phyloP scores from a whole-genome alignment of 495 filamentous ascomycete genomes.

The Echria macrotheca region DNA sequence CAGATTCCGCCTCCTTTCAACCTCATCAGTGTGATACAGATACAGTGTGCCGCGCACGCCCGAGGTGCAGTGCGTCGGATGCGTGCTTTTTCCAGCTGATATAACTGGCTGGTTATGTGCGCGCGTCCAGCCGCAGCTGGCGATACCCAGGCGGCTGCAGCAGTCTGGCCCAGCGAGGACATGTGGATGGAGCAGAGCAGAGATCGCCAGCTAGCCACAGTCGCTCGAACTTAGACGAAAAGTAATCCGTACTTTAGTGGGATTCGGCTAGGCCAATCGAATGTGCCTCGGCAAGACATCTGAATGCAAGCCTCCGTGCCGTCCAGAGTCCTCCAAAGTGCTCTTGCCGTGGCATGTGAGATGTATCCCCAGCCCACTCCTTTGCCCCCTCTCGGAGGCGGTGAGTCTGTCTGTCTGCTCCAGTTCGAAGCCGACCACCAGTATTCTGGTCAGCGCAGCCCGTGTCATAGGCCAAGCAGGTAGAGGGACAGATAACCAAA shows the following conservation, averaged over 20 bases:
- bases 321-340: not conserved
- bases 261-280: slow-evolving; percentile 3
- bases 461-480: slow-evolving; percentile 3
- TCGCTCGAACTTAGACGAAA: no score
- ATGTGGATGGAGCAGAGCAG: not conserved
- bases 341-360: slow-evolving; percentile 18
- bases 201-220: slow-evolving; percentile 9
- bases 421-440: no score
- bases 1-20: no score
- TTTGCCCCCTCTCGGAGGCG: slow-evolving; percentile 5
- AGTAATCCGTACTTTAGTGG: not conserved
- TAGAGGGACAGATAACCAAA: no score
- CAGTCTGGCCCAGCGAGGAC: slow-evolving; percentile 1
- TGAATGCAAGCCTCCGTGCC: no score
- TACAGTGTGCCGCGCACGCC: no score
- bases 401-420: slow-evolving; percentile 10
- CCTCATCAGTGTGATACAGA: no score
- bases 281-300: slow-evolving; percentile 13
- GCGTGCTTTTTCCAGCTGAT: no score
- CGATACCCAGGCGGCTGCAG: not conserved
- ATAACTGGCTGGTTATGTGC: no score
- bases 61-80: no score
- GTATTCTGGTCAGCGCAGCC: slow-evolving; percentile 4
- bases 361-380: not conserved
- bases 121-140: not conserved